Percentiles rank a stretch among this genome's conserved stretches.
Conservation (phyloP, 108 stramenopile species). For the Pseudonitzschia multiseries region DNA sequence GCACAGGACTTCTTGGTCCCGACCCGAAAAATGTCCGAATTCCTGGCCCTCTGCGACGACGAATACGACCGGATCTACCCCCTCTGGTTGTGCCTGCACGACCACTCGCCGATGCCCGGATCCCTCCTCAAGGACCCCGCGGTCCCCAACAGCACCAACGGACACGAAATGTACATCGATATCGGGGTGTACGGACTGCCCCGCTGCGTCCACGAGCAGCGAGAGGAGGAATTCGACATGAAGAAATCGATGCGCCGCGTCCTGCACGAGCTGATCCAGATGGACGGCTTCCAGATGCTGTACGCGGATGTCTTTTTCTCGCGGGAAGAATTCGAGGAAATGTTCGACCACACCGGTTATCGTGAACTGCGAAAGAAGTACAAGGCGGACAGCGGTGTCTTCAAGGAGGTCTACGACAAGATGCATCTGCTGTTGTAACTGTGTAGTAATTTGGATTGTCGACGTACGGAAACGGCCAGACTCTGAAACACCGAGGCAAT, state of each 20-base stretch:
- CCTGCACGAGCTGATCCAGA: constrained; percentile 31
- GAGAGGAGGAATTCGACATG: constrained; percentile 45
- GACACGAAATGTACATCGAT: constrained; percentile 54
- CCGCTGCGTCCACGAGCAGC: constrained; percentile 32
- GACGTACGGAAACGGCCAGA: too few species aligned
- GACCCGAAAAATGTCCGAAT: constrained; percentile 39
- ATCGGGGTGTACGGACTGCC: constrained; percentile 60
- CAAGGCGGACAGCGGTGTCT: constrained; percentile 39
- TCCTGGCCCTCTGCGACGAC: constrained; percentile 30
- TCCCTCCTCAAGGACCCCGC: constrained; percentile 29
- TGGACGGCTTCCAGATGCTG: constrained; percentile 49
- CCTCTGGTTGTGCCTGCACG: constrained; percentile 55
- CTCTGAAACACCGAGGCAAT: too few species aligned
- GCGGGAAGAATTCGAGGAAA: constrained; percentile 49
- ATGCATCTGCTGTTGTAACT: constrained; percentile 19
- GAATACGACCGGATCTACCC: constrained; percentile 53
- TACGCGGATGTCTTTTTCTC: constrained; percentile 55
- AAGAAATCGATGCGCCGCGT: constrained; percentile 29
- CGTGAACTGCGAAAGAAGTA: constrained; percentile 41
- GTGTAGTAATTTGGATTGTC: background rate
- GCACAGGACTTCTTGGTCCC: constrained; percentile 65
- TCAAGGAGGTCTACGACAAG: constrained; percentile 65
- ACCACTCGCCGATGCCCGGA: constrained; percentile 24
- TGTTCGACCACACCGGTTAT: constrained; percentile 59
- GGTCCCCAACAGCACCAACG: constrained; percentile 4